Evolutionary conservation across 1,284 basidiomycete genomes (phyloP).

Genomic region (Retiboletus flavoniger): DNA sequence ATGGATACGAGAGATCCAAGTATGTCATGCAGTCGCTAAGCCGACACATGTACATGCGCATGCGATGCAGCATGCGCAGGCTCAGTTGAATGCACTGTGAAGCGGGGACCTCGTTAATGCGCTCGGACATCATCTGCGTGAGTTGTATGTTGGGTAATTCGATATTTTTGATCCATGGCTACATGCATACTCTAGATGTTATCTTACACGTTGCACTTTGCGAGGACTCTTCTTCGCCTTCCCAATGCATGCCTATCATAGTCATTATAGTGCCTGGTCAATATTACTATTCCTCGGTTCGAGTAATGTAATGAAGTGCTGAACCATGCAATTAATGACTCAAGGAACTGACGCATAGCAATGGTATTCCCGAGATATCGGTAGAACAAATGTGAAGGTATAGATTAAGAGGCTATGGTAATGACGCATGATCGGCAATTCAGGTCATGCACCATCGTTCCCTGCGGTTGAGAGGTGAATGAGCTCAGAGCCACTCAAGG

Average conservation of each 20-base stretch:
- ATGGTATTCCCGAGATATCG: constrained; percentile 14
- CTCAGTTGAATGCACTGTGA: constrained; percentile 25
- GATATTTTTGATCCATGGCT: not conserved
- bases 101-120: not conserved
- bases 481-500: not conserved
- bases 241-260: constrained; percentile 20
- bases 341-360: not conserved
- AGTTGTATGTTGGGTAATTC: not conserved
- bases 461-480: constrained; percentile 25
- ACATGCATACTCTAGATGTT: constrained; percentile 18
- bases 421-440: not conserved
- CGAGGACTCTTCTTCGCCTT: constrained; percentile 5
- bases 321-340: not conserved
- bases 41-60: constrained; percentile 69
- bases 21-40: constrained; percentile 61
- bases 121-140: not conserved
- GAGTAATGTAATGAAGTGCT: constrained; percentile 3
- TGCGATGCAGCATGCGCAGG: constrained; percentile 51
- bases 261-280: constrained; percentile 14
- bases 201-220: constrained; percentile 12
- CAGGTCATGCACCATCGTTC: constrained; percentile 44
- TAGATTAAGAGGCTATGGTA: constrained; percentile 11
- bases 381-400: constrained; percentile 19
- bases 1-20: constrained; percentile 81
- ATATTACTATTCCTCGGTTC: constrained; percentile 14